These are phyloP conservation scores for Leersia perrieri DNA, from an alignment of 176 grass and related monocot species.

Conservation along the genomic window DNA sequence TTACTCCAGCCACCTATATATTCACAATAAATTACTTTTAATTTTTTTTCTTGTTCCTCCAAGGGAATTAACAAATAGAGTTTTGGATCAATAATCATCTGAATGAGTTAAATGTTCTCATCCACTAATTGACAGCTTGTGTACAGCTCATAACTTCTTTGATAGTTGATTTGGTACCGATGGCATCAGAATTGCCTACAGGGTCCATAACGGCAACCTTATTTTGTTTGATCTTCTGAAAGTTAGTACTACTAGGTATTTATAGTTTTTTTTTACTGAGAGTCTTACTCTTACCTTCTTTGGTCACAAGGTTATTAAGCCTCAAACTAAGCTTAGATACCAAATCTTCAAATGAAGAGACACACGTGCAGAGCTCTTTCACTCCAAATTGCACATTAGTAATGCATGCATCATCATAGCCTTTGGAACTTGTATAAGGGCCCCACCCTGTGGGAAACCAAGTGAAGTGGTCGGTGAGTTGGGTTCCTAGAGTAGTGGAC, in stretches of 20 bases:
- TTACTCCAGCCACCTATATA: conserved; percentile 8
- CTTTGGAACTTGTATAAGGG: conserved; percentile 19
- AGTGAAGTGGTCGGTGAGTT: conserved; percentile 38
- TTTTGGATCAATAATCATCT: neutral
- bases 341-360: conserved; percentile 14
- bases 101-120: neutral
- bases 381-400: conserved; percentile 17
- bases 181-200: conserved; percentile 35
- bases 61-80: neutral
- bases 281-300: neutral
- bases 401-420: conserved; percentile 10
- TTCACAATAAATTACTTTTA: conserved; percentile 12
- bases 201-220: conserved; percentile 15
- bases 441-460: conserved; percentile 30
- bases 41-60: neutral
- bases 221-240: conserved; percentile 18
- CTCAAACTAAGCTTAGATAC: neutral
- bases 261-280: conserved; percentile 22
- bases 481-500: conserved; percentile 14
- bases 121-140: conserved; percentile 25
- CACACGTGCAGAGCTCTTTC: conserved; percentile 13
- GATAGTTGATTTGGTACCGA: conserved; percentile 28
- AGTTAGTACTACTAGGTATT: conserved; percentile 9
- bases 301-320: neutral
- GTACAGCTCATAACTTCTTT: conserved; percentile 34